phyloP scores from a whole-genome alignment of 208 protist species.

The Leishmania mexicana region DNA sequence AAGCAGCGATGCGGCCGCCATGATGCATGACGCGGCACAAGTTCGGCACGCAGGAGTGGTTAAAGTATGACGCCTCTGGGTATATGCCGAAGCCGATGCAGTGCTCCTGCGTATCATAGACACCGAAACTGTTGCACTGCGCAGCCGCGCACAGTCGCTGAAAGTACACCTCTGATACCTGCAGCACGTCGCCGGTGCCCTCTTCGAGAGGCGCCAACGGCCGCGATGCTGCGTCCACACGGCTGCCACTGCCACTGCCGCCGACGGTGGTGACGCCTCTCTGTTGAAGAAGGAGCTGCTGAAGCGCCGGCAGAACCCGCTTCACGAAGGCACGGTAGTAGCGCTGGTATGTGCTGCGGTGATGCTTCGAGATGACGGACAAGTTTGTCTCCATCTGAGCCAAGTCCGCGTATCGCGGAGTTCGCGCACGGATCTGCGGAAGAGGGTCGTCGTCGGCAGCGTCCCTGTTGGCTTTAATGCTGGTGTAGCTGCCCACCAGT shows the following conservation, averaged over 20 bases:
- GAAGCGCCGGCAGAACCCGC: slow-evolving; percentile 45
- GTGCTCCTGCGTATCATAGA: slow-evolving; percentile 44
- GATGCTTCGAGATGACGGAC: slow-evolving; percentile 60
- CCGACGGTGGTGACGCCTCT: not conserved
- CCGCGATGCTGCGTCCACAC: not conserved
- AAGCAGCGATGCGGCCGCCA: slow-evolving; percentile 42
- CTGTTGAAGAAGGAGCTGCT: slow-evolving; percentile 3
- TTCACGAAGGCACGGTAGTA: slow-evolving; percentile 68
- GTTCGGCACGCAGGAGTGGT: slow-evolving; percentile 77
- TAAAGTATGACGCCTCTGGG: slow-evolving; percentile 77
- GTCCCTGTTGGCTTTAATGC: not conserved
- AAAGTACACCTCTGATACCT: slow-evolving; percentile 45
- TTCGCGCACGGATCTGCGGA: slow-evolving; percentile 15
- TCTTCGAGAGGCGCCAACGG: not conserved
- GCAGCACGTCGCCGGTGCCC: not conserved
- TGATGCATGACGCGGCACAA: slow-evolving; percentile 68
- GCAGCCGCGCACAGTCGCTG: slow-evolving; percentile 54
- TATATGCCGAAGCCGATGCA: slow-evolving; percentile 63
- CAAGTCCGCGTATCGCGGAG: slow-evolving; percentile 45
- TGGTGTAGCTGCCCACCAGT: not conserved
- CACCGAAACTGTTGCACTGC: slow-evolving; percentile 75
- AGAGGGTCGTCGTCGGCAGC: not conserved
- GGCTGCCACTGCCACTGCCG: not conserved
- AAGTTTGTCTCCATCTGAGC: slow-evolving; percentile 66
- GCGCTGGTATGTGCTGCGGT: slow-evolving; percentile 37